Evolutionary conservation across 2,329 filamentous ascomycete genomes (phyloP), one percentile per base, ranked within the genome.

Genomic region (Penicillium corylophilum): DNA sequence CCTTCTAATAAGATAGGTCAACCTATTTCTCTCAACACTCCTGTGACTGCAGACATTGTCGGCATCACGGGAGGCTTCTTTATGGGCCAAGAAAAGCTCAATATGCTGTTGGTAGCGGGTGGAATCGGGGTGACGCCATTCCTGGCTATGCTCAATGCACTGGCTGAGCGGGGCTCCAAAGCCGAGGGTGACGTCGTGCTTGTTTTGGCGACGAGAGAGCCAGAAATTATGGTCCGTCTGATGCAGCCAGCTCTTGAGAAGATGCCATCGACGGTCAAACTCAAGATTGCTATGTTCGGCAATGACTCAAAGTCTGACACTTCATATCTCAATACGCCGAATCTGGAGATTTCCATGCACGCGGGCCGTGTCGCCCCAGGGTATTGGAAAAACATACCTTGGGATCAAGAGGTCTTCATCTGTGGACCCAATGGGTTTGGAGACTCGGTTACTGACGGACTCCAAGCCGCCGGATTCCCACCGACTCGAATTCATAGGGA

Each of bases 101-200:
- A 55, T 22, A 39, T 44, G 13, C 23, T 59, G 12, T 61, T 54
- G 51, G 31, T 55, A 10, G 68, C 68, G 13, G 68, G 68, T 2
- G 68, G 68, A 7, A 64, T 71, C 16, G 68, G 68, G 2, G 56
- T 70, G 9, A 71, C 67, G 24, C 68, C 68, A 5, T 56, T 71
- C 29, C 59, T 71, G 23, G 58, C 64, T 33, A 71, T 71, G 62
- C 35, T 62, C 4, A 44, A 16, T 26, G 54, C 54, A 24, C 46
- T 63, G 10, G 43, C 28, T 20, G 24, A 44, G 15, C 48, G 48
- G 15, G 38, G 26, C 5, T 15, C 18, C 12, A 5, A 28, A n/a
- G 20, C n/a, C 2, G 4, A 36, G 7, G 38, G 16, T 7, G 46
- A 51, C 18, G 44, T 55, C 3, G 35, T 24, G 7, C 22, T 58